phyloP scores from a whole-genome alignment of 139 green algal genomes.

The Chlamydomonas sp. region DNA sequence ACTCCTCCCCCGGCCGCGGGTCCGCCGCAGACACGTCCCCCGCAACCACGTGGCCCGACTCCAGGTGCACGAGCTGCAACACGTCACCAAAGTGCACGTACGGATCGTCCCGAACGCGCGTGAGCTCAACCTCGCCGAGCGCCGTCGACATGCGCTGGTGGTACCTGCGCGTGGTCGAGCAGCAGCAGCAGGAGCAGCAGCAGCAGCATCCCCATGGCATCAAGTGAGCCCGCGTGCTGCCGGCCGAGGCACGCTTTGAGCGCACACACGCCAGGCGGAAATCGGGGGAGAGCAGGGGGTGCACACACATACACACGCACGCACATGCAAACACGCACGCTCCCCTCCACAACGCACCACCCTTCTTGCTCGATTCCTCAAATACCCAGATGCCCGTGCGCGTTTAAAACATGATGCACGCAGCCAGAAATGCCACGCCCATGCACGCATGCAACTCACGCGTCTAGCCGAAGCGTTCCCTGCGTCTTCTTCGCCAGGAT shows the following conservation, averaged over 20 bases:
- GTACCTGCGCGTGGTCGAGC: slow-evolving; percentile 36
- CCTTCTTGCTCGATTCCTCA: too few species aligned
- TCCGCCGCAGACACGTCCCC: slow-evolving; percentile 42
- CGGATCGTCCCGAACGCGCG: slow-evolving; percentile 31
- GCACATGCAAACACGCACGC: not conserved
- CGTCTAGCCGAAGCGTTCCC: slow-evolving; percentile 36
- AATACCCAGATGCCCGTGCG: not conserved
- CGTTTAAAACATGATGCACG: not conserved
- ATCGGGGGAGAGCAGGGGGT: not conserved
- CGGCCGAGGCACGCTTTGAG: not conserved
- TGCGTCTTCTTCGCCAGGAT: slow-evolving; percentile 34
- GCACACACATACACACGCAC: not conserved
- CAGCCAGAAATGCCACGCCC: not conserved
- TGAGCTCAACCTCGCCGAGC: slow-evolving; percentile 42
- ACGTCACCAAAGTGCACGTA: slow-evolving; percentile 59
- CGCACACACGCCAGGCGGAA: not conserved
- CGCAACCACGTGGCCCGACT: slow-evolving; percentile 38
- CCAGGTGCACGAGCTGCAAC: slow-evolving; percentile 45
- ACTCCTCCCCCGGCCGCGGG: slow-evolving; percentile 29
- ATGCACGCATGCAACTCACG: slow-evolving; percentile 24
- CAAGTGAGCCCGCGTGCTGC: not conserved
- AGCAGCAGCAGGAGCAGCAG: not conserved
- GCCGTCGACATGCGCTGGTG: slow-evolving; percentile 33
- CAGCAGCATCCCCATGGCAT: not conserved
- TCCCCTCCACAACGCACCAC: too few species aligned